Evolutionary conservation across 2,329 filamentous ascomycete genomes (phyloP), one percentile per base, ranked within the genome.

Genomic region (Tolypocladium ophioglossoides): DNA sequence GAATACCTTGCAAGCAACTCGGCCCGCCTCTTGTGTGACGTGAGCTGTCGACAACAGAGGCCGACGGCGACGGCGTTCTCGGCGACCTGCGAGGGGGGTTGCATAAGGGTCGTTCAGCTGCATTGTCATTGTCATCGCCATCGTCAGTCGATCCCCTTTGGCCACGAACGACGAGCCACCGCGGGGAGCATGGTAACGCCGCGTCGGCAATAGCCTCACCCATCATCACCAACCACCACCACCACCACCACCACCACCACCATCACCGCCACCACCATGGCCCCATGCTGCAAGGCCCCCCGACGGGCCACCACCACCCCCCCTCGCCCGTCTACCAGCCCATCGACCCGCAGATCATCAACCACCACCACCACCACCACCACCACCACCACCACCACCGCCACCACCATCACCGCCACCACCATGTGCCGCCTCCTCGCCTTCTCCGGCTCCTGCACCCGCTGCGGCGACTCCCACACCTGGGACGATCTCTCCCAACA

Each of bases 281-380:
- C 49, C 66, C 55, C n/a, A 60, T 68, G 62, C 56, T 70, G 14
- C 68, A 71, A n/a, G 66, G 61, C 37, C 64, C 64, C 50, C 63
- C 65, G 20, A 16, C 52, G 50, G 56, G 60, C 32, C 62, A 60
- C 35, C 56, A 61, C n/a, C n/a, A n/a, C n/a, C n/a, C n/a, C 35
- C 57, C 65, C 24, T 58, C 67, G 24, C 68, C 68, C 34, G 67
- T 74, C 32, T 78, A 78, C 62, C 77, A 80, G 52, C 79, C 78
- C 30, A 82, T 83, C 64, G 79, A 83, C 62, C 79, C 79, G n/a
- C 78, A 79, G 59, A 27, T 34, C 48, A 20, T 24, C 47, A 30
- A 11, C 20, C 24, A 12, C 20, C 20, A 12, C n/a, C 27, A 12
- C 24, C 37, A 14, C n/a, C 18, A 11, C 16, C 49, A 6, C 27